Conservation (phyloP, 495 filamentous ascomycete genomes). For the Astrocystis sublimbata region DNA sequence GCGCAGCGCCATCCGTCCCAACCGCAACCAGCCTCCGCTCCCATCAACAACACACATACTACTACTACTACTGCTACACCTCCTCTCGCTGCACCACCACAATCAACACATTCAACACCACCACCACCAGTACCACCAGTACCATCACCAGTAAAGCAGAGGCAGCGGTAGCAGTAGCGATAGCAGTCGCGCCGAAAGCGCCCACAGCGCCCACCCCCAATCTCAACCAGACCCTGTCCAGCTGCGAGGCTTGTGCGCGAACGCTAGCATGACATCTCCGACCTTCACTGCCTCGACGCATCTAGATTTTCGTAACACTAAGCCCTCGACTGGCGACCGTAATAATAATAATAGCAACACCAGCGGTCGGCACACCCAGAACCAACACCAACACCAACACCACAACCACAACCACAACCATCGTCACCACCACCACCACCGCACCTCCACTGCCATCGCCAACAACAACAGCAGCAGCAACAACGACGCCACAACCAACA, state of each 20-base stretch:
- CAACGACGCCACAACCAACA: neutral
- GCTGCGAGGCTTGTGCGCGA: constrained; percentile 1
- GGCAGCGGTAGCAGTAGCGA: too few relatives aligned
- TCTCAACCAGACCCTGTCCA: constrained; percentile 9
- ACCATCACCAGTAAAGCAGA: constrained; percentile 10
- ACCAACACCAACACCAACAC: neutral
- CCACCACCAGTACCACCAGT: constrained; percentile 15
- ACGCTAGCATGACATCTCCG: constrained; percentile 29
- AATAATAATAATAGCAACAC: neutral
- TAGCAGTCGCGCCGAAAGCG: too few relatives aligned
- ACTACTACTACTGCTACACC: too few relatives aligned
- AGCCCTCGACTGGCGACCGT: constrained; percentile 24
- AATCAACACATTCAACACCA: constrained; percentile 4
- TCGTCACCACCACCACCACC: neutral
- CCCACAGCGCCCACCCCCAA: neutral
- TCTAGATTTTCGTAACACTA: constrained; percentile 40
- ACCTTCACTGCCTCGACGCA: constrained; percentile 30
- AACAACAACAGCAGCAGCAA: neutral
- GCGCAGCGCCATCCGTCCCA: neutral
- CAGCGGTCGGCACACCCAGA: neutral
- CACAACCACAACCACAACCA: neutral
- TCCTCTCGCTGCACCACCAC: neutral
- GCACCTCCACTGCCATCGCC: neutral
- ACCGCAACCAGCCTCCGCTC: neutral
- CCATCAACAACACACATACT: too few relatives aligned